These are phyloP conservation scores for Penicillium parvum DNA, from an alignment of 495 filamentous ascomycete species.

Conservation along the genomic window DNA sequence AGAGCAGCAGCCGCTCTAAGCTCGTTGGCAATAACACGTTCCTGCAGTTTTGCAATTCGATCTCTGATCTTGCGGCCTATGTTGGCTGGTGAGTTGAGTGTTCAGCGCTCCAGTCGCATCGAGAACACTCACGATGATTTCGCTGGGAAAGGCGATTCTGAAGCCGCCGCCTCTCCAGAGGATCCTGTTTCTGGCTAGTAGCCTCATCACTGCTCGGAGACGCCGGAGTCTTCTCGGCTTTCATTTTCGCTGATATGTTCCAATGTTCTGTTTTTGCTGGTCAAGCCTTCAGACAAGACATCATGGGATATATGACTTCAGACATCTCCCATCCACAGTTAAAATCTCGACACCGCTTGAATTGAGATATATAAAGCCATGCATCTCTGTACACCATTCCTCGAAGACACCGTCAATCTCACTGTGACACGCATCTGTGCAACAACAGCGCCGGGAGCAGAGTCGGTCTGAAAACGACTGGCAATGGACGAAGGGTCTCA, in stretches of 20 bases:
- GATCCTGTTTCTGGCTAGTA: slow-evolving; percentile 19
- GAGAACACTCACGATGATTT: slow-evolving; percentile 29
- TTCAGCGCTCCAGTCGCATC: not conserved
- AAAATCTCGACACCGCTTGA: not conserved
- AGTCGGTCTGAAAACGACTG: slow-evolving; percentile 12
- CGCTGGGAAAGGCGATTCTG: slow-evolving; percentile 37
- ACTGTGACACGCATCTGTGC: slow-evolving; percentile 25
- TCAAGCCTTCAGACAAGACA: not conserved
- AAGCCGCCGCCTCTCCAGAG: slow-evolving; percentile 27
- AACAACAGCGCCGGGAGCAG: slow-evolving; percentile 7
- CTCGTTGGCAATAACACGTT: slow-evolving; percentile 41
- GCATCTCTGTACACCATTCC: too few relatives aligned
- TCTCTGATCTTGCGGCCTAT: slow-evolving; percentile 39
- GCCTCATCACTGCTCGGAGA: slow-evolving; percentile 8
- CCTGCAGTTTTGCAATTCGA: slow-evolving; percentile 41
- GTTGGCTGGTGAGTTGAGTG: not conserved
- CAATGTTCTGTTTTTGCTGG: not conserved
- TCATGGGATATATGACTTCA: too few relatives aligned
- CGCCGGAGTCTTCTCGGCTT: slow-evolving; percentile 3
- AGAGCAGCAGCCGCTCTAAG: slow-evolving; percentile 32
- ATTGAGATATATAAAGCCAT: not conserved
- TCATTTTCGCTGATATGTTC: slow-evolving; percentile 8
- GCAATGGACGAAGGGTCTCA: slow-evolving; percentile 1
- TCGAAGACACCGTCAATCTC: slow-evolving; percentile 15
- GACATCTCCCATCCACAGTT: too few relatives aligned